Evolutionary conservation across 306 rosid species (phyloP).

Genomic region (Pueraria montana): DNA sequence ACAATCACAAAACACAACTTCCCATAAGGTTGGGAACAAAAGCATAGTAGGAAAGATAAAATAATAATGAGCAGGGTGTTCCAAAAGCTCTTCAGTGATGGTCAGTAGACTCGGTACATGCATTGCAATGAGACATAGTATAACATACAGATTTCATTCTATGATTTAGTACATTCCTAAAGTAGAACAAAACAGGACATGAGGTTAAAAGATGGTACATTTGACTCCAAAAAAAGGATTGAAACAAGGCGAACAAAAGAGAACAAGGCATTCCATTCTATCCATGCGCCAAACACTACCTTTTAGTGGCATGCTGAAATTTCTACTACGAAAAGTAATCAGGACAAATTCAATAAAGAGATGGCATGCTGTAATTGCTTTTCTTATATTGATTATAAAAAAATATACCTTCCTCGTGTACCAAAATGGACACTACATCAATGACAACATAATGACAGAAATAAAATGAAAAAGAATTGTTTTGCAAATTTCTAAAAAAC

Average conservation of each 20-base stretch:
- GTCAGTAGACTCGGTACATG: too few relatives aligned
- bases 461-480: not conserved
- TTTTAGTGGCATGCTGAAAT: not conserved
- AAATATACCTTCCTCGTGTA: constrained; percentile 3
- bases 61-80: not conserved
- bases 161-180: not conserved
- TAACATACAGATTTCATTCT: not conserved
- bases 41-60: constrained; percentile 20
- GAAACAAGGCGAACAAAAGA: not conserved
- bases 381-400: not conserved
- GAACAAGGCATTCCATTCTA: not conserved
- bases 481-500: not conserved
- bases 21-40: not conserved
- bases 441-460: not conserved
- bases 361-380: constrained; percentile 1
- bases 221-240: not conserved
- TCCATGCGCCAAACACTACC: not conserved
- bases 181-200: not conserved
- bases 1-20: not conserved
- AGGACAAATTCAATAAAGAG: not conserved
- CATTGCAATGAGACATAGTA: not conserved
- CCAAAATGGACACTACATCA: not conserved
- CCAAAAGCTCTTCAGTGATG: not conserved
- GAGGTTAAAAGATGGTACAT: not conserved
- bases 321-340: not conserved